Percentiles rank a stretch among this genome's conserved stretches.
Conservation (phyloP, 805 yeast genomes). For the Yarrowia hollandica region DNA sequence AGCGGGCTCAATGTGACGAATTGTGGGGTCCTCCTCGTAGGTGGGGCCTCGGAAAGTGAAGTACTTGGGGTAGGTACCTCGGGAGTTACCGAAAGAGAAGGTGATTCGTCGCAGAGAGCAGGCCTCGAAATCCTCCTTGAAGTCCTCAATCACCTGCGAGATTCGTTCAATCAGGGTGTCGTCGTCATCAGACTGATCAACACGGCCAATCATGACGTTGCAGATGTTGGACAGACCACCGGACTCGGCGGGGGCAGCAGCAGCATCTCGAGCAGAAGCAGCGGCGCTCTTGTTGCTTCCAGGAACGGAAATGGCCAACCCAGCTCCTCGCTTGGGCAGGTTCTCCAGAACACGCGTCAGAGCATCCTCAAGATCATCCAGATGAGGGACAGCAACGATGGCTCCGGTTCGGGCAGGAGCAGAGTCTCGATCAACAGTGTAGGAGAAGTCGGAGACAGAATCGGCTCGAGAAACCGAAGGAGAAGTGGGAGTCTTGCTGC, state of each 20-base stretch:
- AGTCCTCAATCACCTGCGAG: conserved; percentile 62
- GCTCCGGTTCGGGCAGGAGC: conserved; percentile 81
- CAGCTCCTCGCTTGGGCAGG: conserved; percentile 51
- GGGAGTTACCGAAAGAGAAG: conserved; percentile 77
- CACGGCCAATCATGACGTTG: conserved; percentile 70
- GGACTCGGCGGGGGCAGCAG: conserved; percentile 30
- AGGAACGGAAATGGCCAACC: conserved; percentile 43
- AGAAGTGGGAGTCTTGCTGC: conserved; percentile 32
- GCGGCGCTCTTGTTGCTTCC: conserved; percentile 30
- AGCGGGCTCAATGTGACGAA: conserved; percentile 98
- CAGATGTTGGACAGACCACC: conserved; percentile 69
- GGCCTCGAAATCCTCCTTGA: conserved; percentile 65
- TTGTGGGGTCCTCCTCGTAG: conserved; percentile 83
- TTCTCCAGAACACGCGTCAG: conserved; percentile 71
- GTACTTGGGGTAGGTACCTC: conserved; percentile 91
- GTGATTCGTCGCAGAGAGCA: conserved; percentile 90
- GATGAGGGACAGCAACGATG: conserved; percentile 72
- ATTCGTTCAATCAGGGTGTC: conserved; percentile 64
- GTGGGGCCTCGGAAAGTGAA: conserved; percentile 91
- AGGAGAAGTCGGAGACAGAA: conserved; percentile 89
- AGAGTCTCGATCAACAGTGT: conserved; percentile 67
- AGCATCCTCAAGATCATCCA: conserved; percentile 88
- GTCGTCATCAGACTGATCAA: conserved; percentile 74
- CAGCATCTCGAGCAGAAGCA: conserved; percentile 34
- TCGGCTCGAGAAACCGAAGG: conserved; percentile 57